Evolutionary conservation across 1,284 basidiomycete species (phyloP).

Genomic region (Moniliella sp.): DNA sequence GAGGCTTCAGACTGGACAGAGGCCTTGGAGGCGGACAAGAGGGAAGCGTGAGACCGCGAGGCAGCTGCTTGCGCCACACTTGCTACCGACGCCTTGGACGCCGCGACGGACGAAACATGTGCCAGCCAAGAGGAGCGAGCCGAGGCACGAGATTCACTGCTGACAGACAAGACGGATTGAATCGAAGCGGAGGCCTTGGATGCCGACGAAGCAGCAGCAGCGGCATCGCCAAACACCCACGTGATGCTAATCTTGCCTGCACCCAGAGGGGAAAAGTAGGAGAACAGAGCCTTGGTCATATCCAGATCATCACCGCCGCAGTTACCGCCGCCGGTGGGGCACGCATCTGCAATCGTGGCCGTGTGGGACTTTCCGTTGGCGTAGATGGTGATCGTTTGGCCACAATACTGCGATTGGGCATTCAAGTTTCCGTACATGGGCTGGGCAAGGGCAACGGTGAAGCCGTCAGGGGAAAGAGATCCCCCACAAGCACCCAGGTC

Average conservation of each 20-base stretch:
- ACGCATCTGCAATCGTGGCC: constrained; percentile 18
- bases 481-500: constrained; percentile 12
- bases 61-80: too few relatives aligned
- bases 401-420: constrained; percentile 13
- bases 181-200: too few relatives aligned
- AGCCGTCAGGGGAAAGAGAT: constrained; percentile 8
- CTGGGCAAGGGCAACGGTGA: constrained; percentile 22
- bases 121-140: too few relatives aligned
- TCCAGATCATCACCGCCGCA: constrained; percentile 1
- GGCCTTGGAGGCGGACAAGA: too few relatives aligned
- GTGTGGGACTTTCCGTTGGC: constrained; percentile 12
- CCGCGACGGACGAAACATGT: too few relatives aligned
- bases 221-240: neutral
- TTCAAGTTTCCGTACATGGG: constrained; percentile 18
- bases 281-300: constrained; percentile 1
- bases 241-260: constrained; percentile 1
- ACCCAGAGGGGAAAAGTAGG: constrained; percentile 1
- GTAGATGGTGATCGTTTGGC: constrained; percentile 17
- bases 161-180: too few relatives aligned
- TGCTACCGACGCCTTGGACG: too few relatives aligned
- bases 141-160: too few relatives aligned
- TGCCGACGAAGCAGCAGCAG: too few relatives aligned
- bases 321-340: constrained; percentile 6
- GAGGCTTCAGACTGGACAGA: too few relatives aligned
- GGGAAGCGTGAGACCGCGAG: too few relatives aligned